A percentile compares a stretch with the other conserved stretches of the same genome.
Evolutionary conservation across 805 yeast genomes (phyloP).

Genomic region (Lipomyces chichibuensis): DNA sequence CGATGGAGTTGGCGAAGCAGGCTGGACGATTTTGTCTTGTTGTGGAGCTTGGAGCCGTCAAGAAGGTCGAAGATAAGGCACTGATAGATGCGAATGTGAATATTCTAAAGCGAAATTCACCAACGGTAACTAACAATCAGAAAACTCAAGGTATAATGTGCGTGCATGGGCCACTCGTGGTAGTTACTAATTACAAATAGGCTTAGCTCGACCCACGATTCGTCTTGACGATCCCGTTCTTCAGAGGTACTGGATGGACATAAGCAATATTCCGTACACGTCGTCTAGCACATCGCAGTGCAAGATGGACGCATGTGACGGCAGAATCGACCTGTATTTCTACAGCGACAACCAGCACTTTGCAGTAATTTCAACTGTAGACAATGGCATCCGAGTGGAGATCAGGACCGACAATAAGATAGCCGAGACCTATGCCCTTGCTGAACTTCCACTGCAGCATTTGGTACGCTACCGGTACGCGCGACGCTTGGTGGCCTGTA

Average conservation of each 20-base stretch:
- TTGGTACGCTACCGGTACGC: slow-evolving; percentile 12
- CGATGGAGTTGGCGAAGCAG: neutral
- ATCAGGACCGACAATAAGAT: neutral
- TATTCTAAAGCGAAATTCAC: neutral
- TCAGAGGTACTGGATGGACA: neutral
- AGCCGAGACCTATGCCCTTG: slow-evolving; percentile 9
- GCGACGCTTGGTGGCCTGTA: neutral
- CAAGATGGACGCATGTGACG: slow-evolving; percentile 2
- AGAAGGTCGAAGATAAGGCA: neutral
- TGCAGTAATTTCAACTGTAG: neutral
- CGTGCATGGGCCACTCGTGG: neutral
- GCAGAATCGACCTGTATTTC: slow-evolving; percentile 1
- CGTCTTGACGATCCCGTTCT: neutral
- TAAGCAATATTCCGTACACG: slow-evolving; percentile 2
- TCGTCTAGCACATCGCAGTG: slow-evolving; percentile 8
- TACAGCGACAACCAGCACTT: neutral
- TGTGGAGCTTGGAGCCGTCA: neutral
- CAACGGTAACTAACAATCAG: neutral
- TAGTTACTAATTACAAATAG: neutral
- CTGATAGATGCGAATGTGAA: neutral
- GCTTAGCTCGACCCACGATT: neutral
- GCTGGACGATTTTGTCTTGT: neutral
- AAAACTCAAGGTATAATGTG: neutral
- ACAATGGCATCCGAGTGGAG: neutral
- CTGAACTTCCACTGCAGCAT: slow-evolving; percentile 12